Evolutionary conservation across 1,139 yeast genomes (phyloP), one percentile per base, ranked within the genome.

Genomic region (Sugiyamaella grinbergsii): DNA sequence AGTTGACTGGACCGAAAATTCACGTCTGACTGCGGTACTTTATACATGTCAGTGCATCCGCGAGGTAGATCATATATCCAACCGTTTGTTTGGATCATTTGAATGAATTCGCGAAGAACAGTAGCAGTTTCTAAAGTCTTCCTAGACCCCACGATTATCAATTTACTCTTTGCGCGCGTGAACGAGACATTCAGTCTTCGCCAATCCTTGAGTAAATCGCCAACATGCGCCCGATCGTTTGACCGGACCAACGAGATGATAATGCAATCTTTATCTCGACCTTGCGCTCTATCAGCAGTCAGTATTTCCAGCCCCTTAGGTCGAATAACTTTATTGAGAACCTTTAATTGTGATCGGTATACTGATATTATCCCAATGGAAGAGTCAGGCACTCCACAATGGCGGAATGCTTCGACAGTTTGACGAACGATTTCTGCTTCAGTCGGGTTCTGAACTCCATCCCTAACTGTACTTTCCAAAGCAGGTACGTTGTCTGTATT

Each of bases 281-380:
- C 99, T 69, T 94, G 98, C 59, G 86, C 93, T 58, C 88, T 93
- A 67, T 94, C 99, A 0, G 97, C 98, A 0, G 98, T 94, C 54
- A 93, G 72, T 22, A 88, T 77, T 60, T 93, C 98, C 34, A 93
- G 71, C 0, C 74, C 78, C 7, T 47, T 40, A 2, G 68, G 72
- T 13, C 5, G n/a, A 8, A 45, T 20, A 10, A n/a, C 23, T 20
- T 32, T 34, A 24, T 18, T 24, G 10, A 47, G 40, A 10, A 47
- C 19, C 10, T 23, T 28, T 41, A 93, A 69, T 64, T 93, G 99
- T 0, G 93, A 87, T 40, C 95, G 74, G 66, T 94, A 91, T 48
- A 89, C 80, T 0, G 98, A 83, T 82, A 94, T 87, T 0, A 94
- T 83, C 3, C 98, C 98, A 50, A 93, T 82, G 19, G 78, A 74